phyloP scores from a whole-genome alignment of 306 rosid genomes.

The Prinsepia uniflora region DNA sequence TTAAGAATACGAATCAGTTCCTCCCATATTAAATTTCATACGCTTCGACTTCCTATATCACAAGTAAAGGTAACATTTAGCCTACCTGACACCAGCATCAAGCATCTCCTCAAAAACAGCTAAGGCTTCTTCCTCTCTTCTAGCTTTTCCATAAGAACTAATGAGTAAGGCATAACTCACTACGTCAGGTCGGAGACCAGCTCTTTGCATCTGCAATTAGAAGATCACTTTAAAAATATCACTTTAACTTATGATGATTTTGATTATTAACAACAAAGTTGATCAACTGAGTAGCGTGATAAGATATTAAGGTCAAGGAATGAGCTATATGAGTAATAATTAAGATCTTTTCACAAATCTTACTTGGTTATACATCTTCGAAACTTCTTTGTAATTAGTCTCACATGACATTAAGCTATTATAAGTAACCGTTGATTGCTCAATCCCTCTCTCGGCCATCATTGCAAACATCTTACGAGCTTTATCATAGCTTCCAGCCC shows the following conservation, averaged over 20 bases:
- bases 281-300: background rate
- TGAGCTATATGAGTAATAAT: conserved; percentile 12
- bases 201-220: conserved; percentile 88
- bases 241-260: conserved; percentile 44
- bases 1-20: no score
- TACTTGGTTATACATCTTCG: conserved; percentile 89
- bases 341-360: conserved; percentile 15
- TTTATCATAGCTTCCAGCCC: conserved; percentile 79
- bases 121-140: conserved; percentile 96
- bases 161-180: conserved; percentile 89
- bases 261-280: conserved; percentile 7
- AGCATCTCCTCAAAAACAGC: conserved; percentile 99
- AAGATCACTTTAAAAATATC: conserved; percentile 14
- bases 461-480: conserved; percentile 76
- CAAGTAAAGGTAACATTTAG: background rate
- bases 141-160: conserved; percentile 89
- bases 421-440: conserved; percentile 70
- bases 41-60: background rate
- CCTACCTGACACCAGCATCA: conserved; percentile 87
- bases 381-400: conserved; percentile 87
- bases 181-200: conserved; percentile 81
- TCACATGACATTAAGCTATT: conserved; percentile 94
- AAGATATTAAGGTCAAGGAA: background rate
- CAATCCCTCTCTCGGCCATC: conserved; percentile 73
- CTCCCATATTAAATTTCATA: background rate